Conservation (phyloP, 495 filamentous ascomycete species). For the Penicillium psychrofluorescens region DNA sequence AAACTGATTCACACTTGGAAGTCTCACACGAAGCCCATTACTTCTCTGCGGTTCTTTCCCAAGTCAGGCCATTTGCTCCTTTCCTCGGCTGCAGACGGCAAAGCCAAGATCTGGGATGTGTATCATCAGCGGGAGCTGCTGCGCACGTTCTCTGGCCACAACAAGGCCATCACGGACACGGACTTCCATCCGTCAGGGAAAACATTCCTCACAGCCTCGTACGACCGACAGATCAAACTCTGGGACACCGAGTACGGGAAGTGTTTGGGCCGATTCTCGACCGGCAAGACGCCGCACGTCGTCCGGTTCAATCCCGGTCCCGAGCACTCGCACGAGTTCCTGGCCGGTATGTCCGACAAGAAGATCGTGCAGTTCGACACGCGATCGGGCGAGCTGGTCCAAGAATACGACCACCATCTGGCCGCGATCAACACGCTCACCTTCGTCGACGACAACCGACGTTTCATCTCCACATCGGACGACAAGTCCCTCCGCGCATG, state of each 20-base stretch:
- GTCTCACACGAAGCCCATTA: constrained; percentile 78
- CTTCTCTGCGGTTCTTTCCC: constrained; percentile 82
- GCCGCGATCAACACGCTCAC: constrained; percentile 97
- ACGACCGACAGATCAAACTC: constrained; percentile 90
- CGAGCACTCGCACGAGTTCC: constrained; percentile 78
- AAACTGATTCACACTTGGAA: constrained; percentile 87
- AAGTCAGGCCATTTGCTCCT: constrained; percentile 79
- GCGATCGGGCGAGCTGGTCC: constrained; percentile 72
- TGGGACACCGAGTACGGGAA: constrained; percentile 96
- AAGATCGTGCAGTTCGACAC: constrained; percentile 98
- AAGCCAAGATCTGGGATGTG: constrained; percentile 91
- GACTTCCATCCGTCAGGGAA: constrained; percentile 78
- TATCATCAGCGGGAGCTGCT: constrained; percentile 84
- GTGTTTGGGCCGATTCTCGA: constrained; percentile 79
- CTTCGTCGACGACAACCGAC: constrained; percentile 87
- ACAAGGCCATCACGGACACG: constrained; percentile 83
- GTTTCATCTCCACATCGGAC: constrained; percentile 96
- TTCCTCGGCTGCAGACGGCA: constrained; percentile 76
- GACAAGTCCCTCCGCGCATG: constrained; percentile 93
- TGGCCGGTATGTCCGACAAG: constrained; percentile 95
- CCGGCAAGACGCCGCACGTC: constrained; percentile 91
- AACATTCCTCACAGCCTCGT: constrained; percentile 84
- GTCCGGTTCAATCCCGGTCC: constrained; percentile 81
- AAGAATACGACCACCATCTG: constrained; percentile 98
- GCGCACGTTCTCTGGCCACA: constrained; percentile 83